Percentiles rank a stretch among this genome's conserved stretches.
phyloP scores from a whole-genome alignment of 257 asterid genomes.

The Jacaranda mimosifolia region DNA sequence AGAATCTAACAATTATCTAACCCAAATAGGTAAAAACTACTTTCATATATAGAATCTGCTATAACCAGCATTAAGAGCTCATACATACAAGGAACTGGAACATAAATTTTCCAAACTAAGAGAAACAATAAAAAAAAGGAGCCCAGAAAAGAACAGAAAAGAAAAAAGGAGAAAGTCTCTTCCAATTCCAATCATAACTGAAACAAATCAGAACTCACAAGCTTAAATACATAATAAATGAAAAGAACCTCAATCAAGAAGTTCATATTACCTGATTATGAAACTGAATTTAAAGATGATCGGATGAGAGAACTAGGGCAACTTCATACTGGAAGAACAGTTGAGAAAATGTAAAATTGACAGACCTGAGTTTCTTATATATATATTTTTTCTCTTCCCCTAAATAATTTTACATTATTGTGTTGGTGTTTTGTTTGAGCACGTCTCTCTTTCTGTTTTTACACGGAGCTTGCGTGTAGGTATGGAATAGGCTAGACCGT shows the following conservation, averaged over 20 bases:
- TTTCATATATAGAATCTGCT: conserved; percentile 18
- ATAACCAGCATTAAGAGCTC: background rate
- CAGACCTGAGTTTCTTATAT: no score
- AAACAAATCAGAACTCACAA: background rate
- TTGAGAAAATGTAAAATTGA: no score
- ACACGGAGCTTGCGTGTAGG: no score
- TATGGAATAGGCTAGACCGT: no score
- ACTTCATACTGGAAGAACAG: no score
- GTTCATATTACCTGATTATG: no score
- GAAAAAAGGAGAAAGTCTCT: background rate
- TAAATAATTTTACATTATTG: no score
- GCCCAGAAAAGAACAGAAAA: background rate
- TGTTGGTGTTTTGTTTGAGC: no score
- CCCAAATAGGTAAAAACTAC: background rate
- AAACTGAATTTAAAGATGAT: no score
- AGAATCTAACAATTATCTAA: background rate
- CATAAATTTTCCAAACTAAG: background rate
- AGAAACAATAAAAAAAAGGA: background rate
- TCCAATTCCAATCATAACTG: background rate
- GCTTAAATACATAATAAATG: background rate
- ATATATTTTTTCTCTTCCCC: no score
- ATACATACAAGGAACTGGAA: background rate
- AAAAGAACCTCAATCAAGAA: background rate
- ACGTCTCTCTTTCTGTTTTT: no score
- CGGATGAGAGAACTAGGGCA: no score